Evolutionary conservation across 805 yeast genomes (phyloP), one percentile per base, ranked within the genome.

Genomic region (Nakazawaea ernobii): DNA sequence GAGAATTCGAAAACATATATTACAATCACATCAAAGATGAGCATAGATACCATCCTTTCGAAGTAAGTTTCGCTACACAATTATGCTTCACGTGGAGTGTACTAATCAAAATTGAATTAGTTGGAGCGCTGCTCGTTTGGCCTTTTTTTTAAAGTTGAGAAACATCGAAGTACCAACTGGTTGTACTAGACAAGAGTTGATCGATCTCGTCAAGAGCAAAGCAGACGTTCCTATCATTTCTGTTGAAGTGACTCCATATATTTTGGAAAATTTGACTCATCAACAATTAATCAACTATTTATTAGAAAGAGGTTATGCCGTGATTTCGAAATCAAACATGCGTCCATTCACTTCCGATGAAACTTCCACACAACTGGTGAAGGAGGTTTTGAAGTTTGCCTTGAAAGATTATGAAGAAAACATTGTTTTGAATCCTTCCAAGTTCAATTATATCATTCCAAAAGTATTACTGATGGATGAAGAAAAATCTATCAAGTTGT

Each of bases 261-360:
- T 44, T 24, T 37, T 44, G 42, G 24, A 38, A 24, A 44, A 38
- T 14, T 44, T 44, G 38, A 44, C 47, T 4, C 47, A 37, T n/a
- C 37, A 38, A 17, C 47, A 44, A 26, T 32, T 37, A 32, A 32
- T 38, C 32, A 29, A 30, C 24, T 44, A 44, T 14, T 10, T 44
- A 10, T 11, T 11, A 7, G 37, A 32, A n/a, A 37, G 47, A 38
- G 42, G 42, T 10, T 44, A 30, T 15, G 32, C 28, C 10, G 42
- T 37, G 26, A 8, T 26, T 9, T n/a, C 11, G 29, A 44, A 44
- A 14, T 35, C 36, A 4, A 44, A 38, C 37, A 9, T 32, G 8
- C 7, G 32, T 8, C 28, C 40, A 13, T 11, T 36, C 11, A 13
- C 20, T 8, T 39, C 47, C 8, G 33, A 29, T n/a, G 32, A 10